These are phyloP conservation scores for Babesia ovata DNA, from an alignment of 169 alveolate genomes.

Conservation along the genomic window DNA sequence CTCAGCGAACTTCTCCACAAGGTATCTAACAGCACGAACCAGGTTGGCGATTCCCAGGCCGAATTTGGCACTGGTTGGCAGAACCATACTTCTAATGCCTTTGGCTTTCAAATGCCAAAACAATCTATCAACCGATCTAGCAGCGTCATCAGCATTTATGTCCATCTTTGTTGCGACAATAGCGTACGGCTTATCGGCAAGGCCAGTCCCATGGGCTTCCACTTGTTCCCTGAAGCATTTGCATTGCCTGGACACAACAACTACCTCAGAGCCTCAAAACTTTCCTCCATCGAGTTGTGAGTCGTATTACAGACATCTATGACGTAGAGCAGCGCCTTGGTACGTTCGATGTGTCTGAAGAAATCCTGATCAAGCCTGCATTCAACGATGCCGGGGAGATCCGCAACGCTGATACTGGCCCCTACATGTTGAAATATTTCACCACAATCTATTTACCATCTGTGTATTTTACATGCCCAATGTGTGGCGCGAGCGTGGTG, in stretches of 20 bases:
- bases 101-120: constrained; percentile 14
- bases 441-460: constrained; percentile 28
- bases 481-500: constrained; percentile 57
- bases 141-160: constrained; percentile 22
- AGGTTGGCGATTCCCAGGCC: constrained; percentile 40
- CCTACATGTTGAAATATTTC: constrained; percentile 10
- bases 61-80: constrained; percentile 51
- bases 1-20: constrained; percentile 23
- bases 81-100: neutral
- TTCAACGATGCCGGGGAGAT: constrained; percentile 63
- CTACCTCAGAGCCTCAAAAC: constrained; percentile 43
- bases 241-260: too few relatives aligned
- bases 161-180: constrained; percentile 64
- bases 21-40: constrained; percentile 7
- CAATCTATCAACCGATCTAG: constrained; percentile 29
- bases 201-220: constrained; percentile 25
- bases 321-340: constrained; percentile 51
- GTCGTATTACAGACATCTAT: constrained; percentile 61
- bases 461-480: constrained; percentile 48
- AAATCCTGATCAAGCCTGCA: constrained; percentile 42
- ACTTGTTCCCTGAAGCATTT: constrained; percentile 27
- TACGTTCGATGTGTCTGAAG: constrained; percentile 60
- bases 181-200: constrained; percentile 49
- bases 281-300: constrained; percentile 34
- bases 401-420: constrained; percentile 41